Conservation (phyloP, 2,329 filamentous ascomycete genomes). For the Pyrenophora tritici-repentis region DNA sequence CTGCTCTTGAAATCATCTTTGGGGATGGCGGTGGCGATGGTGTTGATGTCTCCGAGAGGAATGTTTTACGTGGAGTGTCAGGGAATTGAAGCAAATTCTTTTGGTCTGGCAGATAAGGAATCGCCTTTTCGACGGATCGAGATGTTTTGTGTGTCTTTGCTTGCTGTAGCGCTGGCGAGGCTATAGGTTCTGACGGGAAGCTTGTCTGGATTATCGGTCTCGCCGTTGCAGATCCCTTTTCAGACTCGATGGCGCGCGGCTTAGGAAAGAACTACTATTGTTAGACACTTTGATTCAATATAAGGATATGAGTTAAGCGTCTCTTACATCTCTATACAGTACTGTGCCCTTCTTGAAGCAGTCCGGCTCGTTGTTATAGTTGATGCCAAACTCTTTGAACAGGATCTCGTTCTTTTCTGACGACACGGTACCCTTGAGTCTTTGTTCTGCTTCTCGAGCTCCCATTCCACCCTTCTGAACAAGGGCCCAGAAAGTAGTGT, state of each 20-base stretch:
- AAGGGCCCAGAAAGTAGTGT: conserved; percentile 93
- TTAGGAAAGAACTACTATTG: conserved; percentile 35
- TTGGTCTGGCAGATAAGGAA: conserved; percentile 21
- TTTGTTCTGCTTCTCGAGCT: conserved; percentile 77
- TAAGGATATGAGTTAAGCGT: not conserved
- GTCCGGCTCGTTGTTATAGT: conserved; percentile 95
- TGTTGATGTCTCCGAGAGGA: conserved; percentile 41
- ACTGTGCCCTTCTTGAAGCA: conserved; percentile 94
- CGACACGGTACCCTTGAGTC: conserved; percentile 79
- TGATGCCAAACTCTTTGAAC: conserved; percentile 85
- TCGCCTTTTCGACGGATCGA: conserved; percentile 26
- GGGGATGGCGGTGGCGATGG: conserved; percentile 43
- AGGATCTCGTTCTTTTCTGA: conserved; percentile 95
- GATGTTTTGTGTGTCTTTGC: conserved; percentile 18
- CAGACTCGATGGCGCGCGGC: conserved; percentile 13
- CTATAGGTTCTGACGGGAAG: conserved; percentile 21
- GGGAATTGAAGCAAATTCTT: conserved; percentile 11
- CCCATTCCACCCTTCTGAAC: conserved; percentile 78
- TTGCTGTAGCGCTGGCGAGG: conserved; percentile 23
- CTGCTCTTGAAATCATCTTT: conserved; percentile 26
- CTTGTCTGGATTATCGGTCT: conserved; percentile 11
- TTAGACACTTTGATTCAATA: conserved; percentile 12
- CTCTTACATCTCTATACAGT: conserved; percentile 75
- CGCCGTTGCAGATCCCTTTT: not conserved
- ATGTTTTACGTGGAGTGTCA: conserved; percentile 34